Evolutionary conservation across 371 early-diverging fungal species (phyloP), one percentile per base, ranked within the genome.

Genomic region (Mycotypha africana): DNA sequence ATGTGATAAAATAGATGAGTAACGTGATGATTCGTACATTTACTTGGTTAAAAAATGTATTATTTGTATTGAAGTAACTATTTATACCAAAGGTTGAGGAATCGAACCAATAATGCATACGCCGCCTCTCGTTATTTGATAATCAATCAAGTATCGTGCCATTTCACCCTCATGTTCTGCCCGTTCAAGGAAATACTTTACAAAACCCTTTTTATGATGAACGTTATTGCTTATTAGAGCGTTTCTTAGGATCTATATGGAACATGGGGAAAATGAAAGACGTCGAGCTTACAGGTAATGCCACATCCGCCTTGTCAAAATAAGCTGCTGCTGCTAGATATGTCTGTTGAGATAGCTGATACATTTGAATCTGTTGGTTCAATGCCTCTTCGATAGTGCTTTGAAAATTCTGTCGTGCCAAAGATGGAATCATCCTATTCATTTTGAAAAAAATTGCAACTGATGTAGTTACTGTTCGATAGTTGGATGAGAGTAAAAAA

Each of bases 101-200:
- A 74, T 31, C 15, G 50, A 24, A 25, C 49, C 46, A 20, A 80
- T 56, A 20, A 67, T 34, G 41, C 68, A 74, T 16, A 57, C 38
- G 38, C 85, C 85, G 49, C 85, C 85, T 42, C 85, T 73, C 45
- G 61, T 72, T 30, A 69, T 72, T 54, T 72, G 78, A 60, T 84
- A 84, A 35, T 81, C 68, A 45, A 79, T 78, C 38, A 84, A 45
- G 39, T 67, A 59, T 38, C 77, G 70, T 23, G 74, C 81, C 28
- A 56, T 42, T 45, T 59, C 38, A 4, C 59, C 57, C 37, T 68
- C 52, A 38, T 81, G 76, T 53, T 81, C 80, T 22, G 75, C 67
- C 58, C 79, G 74, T 47, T 82, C 78, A 24, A 67, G 50, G 56
- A 81, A 81, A 41, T 63, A 76, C 47, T 76, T 76, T 23, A 58